Percentiles rank a stretch among this genome's conserved stretches.
These are phyloP conservation scores for Chlorella vulgaris DNA, from an alignment of 139 green algal genomes.

Conservation along the genomic window DNA sequence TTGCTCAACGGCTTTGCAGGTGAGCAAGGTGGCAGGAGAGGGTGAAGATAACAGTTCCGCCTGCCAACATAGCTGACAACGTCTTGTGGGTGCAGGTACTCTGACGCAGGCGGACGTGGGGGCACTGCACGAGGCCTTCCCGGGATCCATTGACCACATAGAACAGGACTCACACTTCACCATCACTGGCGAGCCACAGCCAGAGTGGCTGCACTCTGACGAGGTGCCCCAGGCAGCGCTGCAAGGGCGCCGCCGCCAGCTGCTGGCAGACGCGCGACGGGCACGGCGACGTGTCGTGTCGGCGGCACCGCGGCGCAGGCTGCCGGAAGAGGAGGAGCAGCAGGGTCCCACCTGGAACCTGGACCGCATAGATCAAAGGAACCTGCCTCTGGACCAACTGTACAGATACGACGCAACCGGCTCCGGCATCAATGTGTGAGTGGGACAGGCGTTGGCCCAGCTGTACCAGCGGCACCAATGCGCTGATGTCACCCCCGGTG, in stretches of 20 bases:
- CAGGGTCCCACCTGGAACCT: constrained; percentile 26
- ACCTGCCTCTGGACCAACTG: constrained; percentile 32
- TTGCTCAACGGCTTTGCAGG: constrained; percentile 26
- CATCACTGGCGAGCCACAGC: constrained; percentile 13
- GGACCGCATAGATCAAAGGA: constrained; percentile 48
- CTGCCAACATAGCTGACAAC: neutral
- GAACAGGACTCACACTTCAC: constrained; percentile 6
- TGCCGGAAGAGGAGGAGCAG: constrained; percentile 18
- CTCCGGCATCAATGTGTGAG: constrained; percentile 48
- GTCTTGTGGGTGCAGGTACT: neutral
- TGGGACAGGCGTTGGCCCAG: neutral
- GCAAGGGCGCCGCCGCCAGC: neutral
- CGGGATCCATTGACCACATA: neutral
- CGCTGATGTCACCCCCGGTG: too few relatives aligned
- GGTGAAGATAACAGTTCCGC: neutral
- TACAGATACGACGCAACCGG: constrained; percentile 48
- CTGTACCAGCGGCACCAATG: neutral
- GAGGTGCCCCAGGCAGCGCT: neutral
- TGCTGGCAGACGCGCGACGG: neutral
- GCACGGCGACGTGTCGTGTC: neutral
- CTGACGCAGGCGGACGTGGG: neutral
- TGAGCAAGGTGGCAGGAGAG: neutral
- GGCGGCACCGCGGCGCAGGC: constrained; percentile 8
- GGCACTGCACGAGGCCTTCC: neutral
- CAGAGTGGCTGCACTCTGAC: constrained; percentile 2